A percentile compares a stretch with the other conserved stretches of the same genome.
These are phyloP conservation scores for Pseudomassariella vexata DNA, from an alignment of 2,329 filamentous ascomycete genomes.

Conservation along the genomic window DNA sequence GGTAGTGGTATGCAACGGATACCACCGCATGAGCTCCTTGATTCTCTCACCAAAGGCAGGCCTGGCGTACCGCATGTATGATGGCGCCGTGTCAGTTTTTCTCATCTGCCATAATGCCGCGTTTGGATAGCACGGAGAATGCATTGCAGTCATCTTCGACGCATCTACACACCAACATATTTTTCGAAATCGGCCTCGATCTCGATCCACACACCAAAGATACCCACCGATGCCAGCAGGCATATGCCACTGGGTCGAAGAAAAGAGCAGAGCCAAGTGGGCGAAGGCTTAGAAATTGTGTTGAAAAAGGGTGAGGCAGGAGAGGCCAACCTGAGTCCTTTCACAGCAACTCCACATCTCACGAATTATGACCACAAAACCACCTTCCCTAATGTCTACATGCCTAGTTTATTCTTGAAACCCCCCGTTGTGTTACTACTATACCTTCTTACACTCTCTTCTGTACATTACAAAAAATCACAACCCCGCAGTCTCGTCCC, in stretches of 20 bases:
- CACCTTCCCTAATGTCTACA: conserved; percentile 26
- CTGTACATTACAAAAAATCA: conserved; percentile 21
- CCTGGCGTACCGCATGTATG: conserved; percentile 46
- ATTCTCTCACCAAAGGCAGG: conserved; percentile 43
- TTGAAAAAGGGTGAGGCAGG: too few relatives aligned
- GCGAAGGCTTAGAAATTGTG: not conserved
- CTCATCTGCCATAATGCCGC: not conserved
- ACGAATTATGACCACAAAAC: conserved; percentile 21
- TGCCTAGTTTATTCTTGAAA: conserved; percentile 19
- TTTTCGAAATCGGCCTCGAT: conserved; percentile 1
- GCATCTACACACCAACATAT: conserved; percentile 4
- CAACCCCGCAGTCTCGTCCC: conserved; percentile 19
- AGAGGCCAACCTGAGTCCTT: not conserved
- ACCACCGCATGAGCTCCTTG: conserved; percentile 55
- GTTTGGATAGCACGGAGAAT: conserved; percentile 1
- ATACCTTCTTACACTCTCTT: conserved; percentile 13
- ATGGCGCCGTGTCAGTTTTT: conserved; percentile 12
- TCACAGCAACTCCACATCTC: conserved; percentile 3
- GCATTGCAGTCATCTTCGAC: conserved; percentile 3
- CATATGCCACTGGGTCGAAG: conserved; percentile 3
- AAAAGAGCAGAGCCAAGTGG: not conserved
- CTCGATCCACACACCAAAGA: conserved; percentile 7
- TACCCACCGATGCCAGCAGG: conserved; percentile 7
- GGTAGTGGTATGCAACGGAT: conserved; percentile 53
- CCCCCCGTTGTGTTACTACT: conserved; percentile 16